A percentile compares a stretch with the other conserved stretches of the same genome.
Evolutionary conservation across 192 early-diverging fungal genomes (phyloP).

Genomic region (Backusella morwellensis): DNA sequence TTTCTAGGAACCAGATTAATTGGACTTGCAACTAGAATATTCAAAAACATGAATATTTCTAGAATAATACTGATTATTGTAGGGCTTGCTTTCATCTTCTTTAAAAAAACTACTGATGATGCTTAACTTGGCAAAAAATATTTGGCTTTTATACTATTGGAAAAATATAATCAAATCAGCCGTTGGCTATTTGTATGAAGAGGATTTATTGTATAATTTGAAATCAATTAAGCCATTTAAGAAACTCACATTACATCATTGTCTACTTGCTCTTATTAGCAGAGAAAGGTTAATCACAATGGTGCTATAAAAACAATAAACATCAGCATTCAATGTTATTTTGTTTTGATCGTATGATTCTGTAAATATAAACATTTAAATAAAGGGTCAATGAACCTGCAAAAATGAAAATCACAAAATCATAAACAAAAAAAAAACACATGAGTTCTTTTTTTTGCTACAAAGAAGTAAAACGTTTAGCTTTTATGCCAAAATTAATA

Average conservation of each 20-base stretch:
- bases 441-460: not conserved
- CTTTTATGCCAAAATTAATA: no score
- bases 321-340: not conserved
- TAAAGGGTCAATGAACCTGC: not conserved
- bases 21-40: not conserved
- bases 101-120: not conserved
- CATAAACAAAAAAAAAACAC: not conserved
- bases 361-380: not conserved
- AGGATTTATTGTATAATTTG: not conserved
- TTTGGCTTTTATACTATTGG: not conserved
- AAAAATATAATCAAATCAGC: not conserved
- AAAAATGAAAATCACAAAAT: not conserved
- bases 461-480: no score
- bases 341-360: not conserved
- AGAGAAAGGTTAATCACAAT: not conserved
- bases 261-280: not conserved
- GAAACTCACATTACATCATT: not conserved
- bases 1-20: not conserved
- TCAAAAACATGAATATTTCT: not conserved
- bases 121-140: not conserved
- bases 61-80: not conserved
- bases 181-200: not conserved
- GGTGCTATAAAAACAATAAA: not conserved
- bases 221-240: slow-evolving; percentile 2
- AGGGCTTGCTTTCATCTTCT: not conserved